phyloP scores from a whole-genome alignment of 139 green algal species.

The Tetraselmis striata region DNA sequence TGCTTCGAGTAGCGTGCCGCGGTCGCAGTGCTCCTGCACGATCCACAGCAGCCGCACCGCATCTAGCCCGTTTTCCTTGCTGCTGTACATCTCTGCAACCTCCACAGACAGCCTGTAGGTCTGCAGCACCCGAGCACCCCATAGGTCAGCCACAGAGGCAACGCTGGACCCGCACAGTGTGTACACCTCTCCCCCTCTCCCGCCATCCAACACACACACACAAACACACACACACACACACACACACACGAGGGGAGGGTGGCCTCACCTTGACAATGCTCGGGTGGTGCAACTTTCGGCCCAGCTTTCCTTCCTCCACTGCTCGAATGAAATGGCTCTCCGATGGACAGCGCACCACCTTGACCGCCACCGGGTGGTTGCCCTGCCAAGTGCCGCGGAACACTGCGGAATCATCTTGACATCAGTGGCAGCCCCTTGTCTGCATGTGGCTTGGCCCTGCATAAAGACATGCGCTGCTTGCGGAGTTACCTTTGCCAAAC shows the following conservation, averaged over 20 bases:
- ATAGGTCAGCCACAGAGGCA: background rate
- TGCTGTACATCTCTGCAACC: background rate
- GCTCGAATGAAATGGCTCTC: background rate
- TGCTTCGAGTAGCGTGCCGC: background rate
- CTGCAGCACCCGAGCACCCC: background rate
- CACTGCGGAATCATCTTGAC: too few species aligned
- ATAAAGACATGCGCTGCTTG: too few species aligned
- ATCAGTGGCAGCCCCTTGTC: too few species aligned
- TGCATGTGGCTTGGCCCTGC: too few species aligned
- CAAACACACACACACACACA: background rate
- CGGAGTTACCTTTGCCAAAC: too few species aligned
- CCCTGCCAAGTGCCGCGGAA: background rate
- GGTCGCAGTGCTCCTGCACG: background rate
- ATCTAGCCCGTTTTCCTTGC: background rate
- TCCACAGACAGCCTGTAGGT: background rate
- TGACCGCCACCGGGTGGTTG: background rate
- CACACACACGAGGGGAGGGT: background rate
- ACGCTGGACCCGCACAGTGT: background rate
- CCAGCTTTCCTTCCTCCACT: background rate
- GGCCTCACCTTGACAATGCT: background rate
- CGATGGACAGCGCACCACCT: background rate
- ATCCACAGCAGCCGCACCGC: background rate
- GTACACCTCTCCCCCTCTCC: background rate
- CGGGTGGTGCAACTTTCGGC: background rate
- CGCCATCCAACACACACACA: background rate